Base-by-base conservation (phyloP, 2,329 filamentous ascomycete species). In the Aspergillus vadensis region DNA sequence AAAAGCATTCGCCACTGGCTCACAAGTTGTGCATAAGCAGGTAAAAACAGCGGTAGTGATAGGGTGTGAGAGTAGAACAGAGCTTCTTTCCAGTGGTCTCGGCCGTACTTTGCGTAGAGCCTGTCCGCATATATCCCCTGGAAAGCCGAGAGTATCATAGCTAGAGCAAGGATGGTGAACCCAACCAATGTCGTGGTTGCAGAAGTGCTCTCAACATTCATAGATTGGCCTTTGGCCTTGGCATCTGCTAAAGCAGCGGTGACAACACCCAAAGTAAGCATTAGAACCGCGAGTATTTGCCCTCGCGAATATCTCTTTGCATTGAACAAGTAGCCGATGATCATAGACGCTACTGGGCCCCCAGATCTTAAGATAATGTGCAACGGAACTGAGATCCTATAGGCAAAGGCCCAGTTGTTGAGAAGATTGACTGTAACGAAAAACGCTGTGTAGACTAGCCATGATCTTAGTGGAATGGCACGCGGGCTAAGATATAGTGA, bases 331-430 rank as follows among this genome's bases (percentile, higher is more conserved):
- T 88, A 92, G 3, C 95, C 95, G n/a, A 94, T 91, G 15, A 88
- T 78, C 86, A 99, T 96, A 8, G 95, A 98, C 4, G 93, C 96
- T 63, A 98, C 96, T 69, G 93, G 97, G 15, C 95, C 95, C 53
- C 94, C 96, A 52, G 93, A 97, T 56, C 95, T 87, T 30, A 99
- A 82, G 67, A 99, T 98, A 69, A 99, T 99, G 73, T 99, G 95
- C 52, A 99, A 88, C 1, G 95, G 95, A 0, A 99, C 92, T 6
- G 92, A 97, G 59, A 99, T 98, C 69, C 92, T 88, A 79, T 97
- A 99, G 64, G 92, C 93, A 76, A 99, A 99, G 6, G 94, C 95
- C 82, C 94, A 94, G 71, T 99, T 99, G 79, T 99, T 99, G 72
- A 99, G 80, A 60, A 98, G 87, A 70, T 98, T 99, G 78, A 99